phyloP scores from a whole-genome alignment of 2,329 filamentous ascomycete genomes.

The Epichloe sibirici region DNA sequence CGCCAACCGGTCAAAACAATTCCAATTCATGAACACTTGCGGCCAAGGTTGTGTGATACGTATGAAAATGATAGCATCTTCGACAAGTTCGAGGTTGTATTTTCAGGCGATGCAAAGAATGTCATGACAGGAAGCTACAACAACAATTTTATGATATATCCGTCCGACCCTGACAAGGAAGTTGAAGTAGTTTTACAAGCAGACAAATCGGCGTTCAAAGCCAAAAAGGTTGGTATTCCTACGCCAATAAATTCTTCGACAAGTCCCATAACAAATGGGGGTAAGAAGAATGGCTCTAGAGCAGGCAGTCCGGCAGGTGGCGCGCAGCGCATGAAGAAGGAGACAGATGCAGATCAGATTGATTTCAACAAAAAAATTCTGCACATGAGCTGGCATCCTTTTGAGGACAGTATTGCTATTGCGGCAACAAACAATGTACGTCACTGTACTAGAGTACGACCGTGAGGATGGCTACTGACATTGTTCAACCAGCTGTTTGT shows the following conservation, averaged over 20 bases:
- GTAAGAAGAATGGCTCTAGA: conserved; percentile 80
- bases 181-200: conserved; percentile 95
- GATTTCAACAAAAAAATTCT: conserved; percentile 99
- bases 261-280: conserved; percentile 59
- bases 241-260: conserved; percentile 84
- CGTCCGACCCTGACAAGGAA: conserved; percentile 88
- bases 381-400: conserved; percentile 99
- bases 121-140: conserved; percentile 99
- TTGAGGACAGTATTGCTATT: conserved; percentile 98
- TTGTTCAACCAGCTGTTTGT: conserved; percentile 51
- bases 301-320: conserved; percentile 75
- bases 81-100: conserved; percentile 98
- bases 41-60: conserved; percentile 88
- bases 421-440: conserved; percentile 98
- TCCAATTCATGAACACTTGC: conserved; percentile 92
- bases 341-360: conserved; percentile 98
- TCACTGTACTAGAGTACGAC: background rate
- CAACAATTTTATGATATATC: conserved; percentile 99
- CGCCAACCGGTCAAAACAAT: conserved; percentile 95
- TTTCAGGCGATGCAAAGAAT: conserved; percentile 95
- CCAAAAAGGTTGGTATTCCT: conserved; percentile 97
- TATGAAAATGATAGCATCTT: conserved; percentile 99
- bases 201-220: conserved; percentile 98
- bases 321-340: conserved; percentile 87
- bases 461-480: background rate